Evolutionary conservation across 768 basidiomycete species (phyloP).

Genomic region (Terana coerulea): DNA sequence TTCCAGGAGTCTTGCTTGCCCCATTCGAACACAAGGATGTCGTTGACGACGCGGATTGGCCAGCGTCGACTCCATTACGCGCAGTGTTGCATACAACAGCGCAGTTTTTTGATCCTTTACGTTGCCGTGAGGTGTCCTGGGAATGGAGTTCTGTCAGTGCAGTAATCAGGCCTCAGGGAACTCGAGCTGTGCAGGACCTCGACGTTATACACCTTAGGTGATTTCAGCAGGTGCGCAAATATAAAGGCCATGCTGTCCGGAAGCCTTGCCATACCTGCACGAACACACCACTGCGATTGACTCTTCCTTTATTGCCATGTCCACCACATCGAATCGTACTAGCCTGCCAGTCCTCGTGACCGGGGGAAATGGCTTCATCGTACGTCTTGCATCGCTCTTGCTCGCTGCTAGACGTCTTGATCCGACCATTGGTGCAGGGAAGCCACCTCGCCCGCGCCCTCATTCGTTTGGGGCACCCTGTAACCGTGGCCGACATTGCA

Average conservation of each 20-base stretch:
- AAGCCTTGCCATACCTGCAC: no score
- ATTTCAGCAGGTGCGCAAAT: background rate
- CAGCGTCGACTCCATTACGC: no score
- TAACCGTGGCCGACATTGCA: conserved; percentile 43
- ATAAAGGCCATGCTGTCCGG: background rate
- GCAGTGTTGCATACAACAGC: no score
- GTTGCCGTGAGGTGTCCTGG: no score
- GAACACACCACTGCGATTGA: no score
- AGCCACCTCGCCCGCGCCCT: conserved; percentile 46
- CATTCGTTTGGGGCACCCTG: conserved; percentile 23
- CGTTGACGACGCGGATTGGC: no score
- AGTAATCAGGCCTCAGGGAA: background rate
- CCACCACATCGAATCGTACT: background rate
- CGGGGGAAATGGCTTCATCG: conserved; percentile 21
- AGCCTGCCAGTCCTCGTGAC: conserved; percentile 14
- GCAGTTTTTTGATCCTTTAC: no score
- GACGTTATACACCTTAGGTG: background rate
- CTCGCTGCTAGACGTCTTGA: background rate
- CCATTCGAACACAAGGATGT: no score
- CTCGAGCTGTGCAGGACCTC: background rate
- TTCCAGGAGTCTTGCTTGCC: no score
- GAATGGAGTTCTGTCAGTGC: no score
- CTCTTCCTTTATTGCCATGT: no score
- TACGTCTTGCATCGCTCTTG: background rate
- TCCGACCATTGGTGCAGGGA: background rate